A percentile compares a stretch with the other conserved stretches of the same genome.
Conservation (phyloP, 2,329 filamentous ascomycete genomes). For the Proliferodiscus dingleyae region DNA sequence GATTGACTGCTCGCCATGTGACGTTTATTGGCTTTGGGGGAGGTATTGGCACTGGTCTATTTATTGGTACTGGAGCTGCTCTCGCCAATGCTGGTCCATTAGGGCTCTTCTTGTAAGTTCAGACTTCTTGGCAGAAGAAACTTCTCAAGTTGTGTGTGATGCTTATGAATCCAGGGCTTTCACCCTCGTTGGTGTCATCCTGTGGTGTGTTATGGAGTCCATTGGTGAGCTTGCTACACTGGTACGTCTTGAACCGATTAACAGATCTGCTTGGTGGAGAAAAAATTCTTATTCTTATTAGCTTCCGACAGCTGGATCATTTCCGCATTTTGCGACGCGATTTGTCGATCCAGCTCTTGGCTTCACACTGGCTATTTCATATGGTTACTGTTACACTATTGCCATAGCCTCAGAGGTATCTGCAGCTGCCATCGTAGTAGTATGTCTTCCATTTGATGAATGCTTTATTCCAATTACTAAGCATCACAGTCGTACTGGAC, state of each 20-base stretch:
- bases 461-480: slow-evolving; percentile 1
- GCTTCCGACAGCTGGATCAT: slow-evolving; percentile 32
- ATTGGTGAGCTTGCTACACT: slow-evolving; percentile 31
- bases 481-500: slow-evolving; percentile 7
- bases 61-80: slow-evolving; percentile 44
- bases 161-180: slow-evolving; percentile 42
- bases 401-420: slow-evolving; percentile 22
- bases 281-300: slow-evolving; percentile 8
- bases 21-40: slow-evolving; percentile 15
- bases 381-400: slow-evolving; percentile 25
- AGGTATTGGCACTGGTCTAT: slow-evolving; percentile 47
- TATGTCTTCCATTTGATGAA: not conserved
- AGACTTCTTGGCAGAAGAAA: slow-evolving; percentile 48
- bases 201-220: slow-evolving; percentile 33
- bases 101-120: slow-evolving; percentile 35
- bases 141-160: too few relatives aligned
- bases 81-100: slow-evolving; percentile 44
- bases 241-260: slow-evolving; percentile 9
- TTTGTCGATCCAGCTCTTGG: slow-evolving; percentile 31
- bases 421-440: slow-evolving; percentile 2
- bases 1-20: slow-evolving; percentile 10
- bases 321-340: slow-evolving; percentile 31
- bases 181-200: slow-evolving; percentile 33
- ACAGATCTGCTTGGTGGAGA: too few relatives aligned
- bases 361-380: slow-evolving; percentile 26